These are phyloP conservation scores for Penium margaritaceum DNA, from an alignment of 139 green algal genomes.

Conservation along the genomic window DNA sequence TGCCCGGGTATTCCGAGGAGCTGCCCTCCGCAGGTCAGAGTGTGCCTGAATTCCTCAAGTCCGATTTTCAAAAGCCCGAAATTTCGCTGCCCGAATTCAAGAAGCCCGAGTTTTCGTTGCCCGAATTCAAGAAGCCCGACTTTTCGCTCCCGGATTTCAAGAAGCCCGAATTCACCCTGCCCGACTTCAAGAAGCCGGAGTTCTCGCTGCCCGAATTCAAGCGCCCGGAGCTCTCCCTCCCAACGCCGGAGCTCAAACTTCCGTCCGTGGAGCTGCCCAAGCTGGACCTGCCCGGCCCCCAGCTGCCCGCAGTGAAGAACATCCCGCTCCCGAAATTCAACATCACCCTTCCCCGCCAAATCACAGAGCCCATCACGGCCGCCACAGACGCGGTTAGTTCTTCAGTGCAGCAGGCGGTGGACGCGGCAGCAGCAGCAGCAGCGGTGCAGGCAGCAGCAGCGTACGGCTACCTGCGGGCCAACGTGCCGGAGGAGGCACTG, in stretches of 20 bases:
- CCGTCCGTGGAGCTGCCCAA: no score
- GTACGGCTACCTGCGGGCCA: background rate
- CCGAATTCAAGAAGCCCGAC: conserved; percentile 8
- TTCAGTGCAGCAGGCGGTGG: background rate
- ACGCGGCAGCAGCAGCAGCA: background rate
- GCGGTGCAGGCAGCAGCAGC: background rate
- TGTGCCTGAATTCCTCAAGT: background rate
- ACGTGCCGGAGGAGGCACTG: background rate
- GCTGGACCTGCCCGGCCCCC: no score
- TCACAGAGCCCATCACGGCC: no score
- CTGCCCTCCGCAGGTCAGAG: no score
- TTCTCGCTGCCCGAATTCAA: background rate
- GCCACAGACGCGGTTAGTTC: background rate
- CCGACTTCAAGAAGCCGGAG: conserved; percentile 7
- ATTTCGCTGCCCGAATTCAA: conserved; percentile 4
- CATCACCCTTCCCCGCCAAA: no score
- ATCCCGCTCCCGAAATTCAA: no score
- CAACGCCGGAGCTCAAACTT: no score
- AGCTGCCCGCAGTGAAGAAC: no score
- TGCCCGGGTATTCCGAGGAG: no score
- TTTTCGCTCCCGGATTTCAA: background rate
- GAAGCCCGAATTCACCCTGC: background rate
- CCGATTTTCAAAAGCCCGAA: background rate
- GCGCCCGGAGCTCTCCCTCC: background rate
- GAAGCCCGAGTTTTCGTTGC: conserved; percentile 1